Conservation (phyloP, 2,329 filamentous ascomycete species). For the Bretziella fagacearum region DNA sequence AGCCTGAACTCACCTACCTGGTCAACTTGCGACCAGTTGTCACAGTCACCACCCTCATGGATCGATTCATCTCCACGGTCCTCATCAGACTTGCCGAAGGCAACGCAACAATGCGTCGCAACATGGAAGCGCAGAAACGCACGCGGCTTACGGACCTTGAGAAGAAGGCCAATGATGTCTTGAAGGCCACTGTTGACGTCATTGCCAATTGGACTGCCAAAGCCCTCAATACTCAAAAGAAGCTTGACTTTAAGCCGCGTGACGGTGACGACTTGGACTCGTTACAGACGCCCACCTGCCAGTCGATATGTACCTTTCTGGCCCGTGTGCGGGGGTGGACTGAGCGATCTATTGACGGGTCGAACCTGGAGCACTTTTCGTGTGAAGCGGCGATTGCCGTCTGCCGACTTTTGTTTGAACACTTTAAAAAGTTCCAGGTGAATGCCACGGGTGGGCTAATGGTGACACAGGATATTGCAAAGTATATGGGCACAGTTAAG, state of each 20-base stretch:
- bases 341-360: constrained; percentile 56
- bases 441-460: constrained; percentile 87
- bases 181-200: constrained; percentile 44
- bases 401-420: constrained; percentile 65
- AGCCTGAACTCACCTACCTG: constrained; percentile 78
- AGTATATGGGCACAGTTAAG: constrained; percentile 73
- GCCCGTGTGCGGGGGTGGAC: constrained; percentile 46
- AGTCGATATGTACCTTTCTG: constrained; percentile 66
- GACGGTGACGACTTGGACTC: constrained; percentile 58
- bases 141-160: constrained; percentile 62
- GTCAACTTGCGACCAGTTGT: constrained; percentile 64
- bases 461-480: constrained; percentile 89
- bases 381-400: constrained; percentile 70
- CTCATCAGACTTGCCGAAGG: constrained; percentile 76
- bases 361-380: constrained; percentile 67
- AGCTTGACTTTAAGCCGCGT: constrained; percentile 75
- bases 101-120: constrained; percentile 76
- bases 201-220: constrained; percentile 60
- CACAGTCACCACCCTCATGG: constrained; percentile 81
- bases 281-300: constrained; percentile 74
- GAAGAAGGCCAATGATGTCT: constrained; percentile 53
- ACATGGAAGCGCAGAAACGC: constrained; percentile 71
- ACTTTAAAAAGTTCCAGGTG: constrained; percentile 87
- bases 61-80: constrained; percentile 78
- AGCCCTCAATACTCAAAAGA: constrained; percentile 61